Base-by-base conservation (phyloP, 2,329 filamentous ascomycete genomes). In the Aspergillus sp. region DNA sequence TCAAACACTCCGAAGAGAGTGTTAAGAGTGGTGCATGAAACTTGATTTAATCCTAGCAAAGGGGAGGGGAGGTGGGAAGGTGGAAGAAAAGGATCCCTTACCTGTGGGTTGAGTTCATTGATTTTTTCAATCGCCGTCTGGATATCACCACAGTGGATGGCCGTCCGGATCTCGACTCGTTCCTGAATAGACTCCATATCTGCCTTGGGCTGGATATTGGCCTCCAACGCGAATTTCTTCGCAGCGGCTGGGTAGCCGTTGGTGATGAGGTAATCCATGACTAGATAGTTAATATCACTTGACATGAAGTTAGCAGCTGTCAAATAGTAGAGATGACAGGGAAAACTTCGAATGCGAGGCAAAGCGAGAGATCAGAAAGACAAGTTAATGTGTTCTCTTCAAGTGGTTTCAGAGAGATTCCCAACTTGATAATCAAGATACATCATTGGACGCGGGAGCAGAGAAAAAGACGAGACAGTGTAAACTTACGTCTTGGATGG, bases 11-110 rank as follows among this genome's bases (percentile, higher is more conserved):
- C 80, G 79, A 83, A 85, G 84, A 82, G 80, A 80, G 35, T 84
- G 60, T 64, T 97, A 94, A 90, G 94, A 91, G 94, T 99, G 94
- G 94, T 99, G 94, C 94, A 99, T 99, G 93, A 95, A 92, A 81
- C 88, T 62, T 81, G 82, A 80, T 89, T 80, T 96, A 96, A 99
- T 99, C 94, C 94, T 92, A 75, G 82, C 81, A 83, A 77, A 54
- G 61, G 56, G 43, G 47, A 56, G 47, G 49, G 36, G 43, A 42
- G 11, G 16, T 30, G n/a, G 8, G 19, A 32, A 24, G 6, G 14
- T 16, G 33, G 8, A 41, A 6, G 35, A 38, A 47, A 20, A 44
- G 22, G 47, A 14, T n/a, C 47, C 71, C 89, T 75, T 85, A 99
- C 94, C 83, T 94, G 86, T 61, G 91, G 89, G 61, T 96, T 90